Conservation (phyloP, 768 basidiomycete genomes). For the Lactarius sp. region DNA sequence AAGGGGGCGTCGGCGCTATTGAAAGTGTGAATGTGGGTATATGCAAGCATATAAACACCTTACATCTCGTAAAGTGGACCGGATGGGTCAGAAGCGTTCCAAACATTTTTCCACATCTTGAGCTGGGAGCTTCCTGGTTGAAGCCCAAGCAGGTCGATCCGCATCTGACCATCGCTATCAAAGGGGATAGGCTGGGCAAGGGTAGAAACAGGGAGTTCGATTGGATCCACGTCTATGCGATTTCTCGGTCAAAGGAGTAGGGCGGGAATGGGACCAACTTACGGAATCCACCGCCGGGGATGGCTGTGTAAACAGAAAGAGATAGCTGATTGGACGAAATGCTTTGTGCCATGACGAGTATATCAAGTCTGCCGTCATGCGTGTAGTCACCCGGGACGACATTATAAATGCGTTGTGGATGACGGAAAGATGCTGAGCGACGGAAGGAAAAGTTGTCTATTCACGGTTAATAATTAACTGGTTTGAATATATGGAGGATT, state of each 20-base stretch:
- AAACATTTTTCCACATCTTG: conserved; percentile 76
- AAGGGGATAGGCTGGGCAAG: conserved; percentile 79
- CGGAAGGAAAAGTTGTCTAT: conserved; percentile 56
- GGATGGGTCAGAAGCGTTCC: conserved; percentile 54
- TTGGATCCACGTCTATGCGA: conserved; percentile 32
- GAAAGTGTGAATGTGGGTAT: background rate
- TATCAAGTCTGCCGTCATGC: conserved; percentile 84
- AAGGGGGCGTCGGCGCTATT: conserved; percentile 48
- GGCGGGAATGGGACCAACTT: conserved; percentile 25
- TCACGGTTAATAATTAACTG: background rate
- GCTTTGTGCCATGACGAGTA: conserved; percentile 79
- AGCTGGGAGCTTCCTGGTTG: conserved; percentile 40
- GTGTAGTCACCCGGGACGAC: conserved; percentile 93
- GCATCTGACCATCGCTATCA: conserved; percentile 85
- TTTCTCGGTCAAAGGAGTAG: background rate
- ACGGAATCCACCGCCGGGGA: conserved; percentile 64
- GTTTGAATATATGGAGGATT: background rate
- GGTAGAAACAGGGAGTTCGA: conserved; percentile 58
- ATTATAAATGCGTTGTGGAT: conserved; percentile 60
- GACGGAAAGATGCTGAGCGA: conserved; percentile 47
- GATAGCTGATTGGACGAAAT: conserved; percentile 47
- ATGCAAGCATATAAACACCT: conserved; percentile 27
- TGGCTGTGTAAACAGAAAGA: conserved; percentile 66
- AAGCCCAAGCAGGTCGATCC: conserved; percentile 77
- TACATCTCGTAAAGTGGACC: conserved; percentile 66